Evolutionary conservation across 148 eudicot species (phyloP), one percentile per base, ranked within the genome.

Genomic region (Silene latifolia): DNA sequence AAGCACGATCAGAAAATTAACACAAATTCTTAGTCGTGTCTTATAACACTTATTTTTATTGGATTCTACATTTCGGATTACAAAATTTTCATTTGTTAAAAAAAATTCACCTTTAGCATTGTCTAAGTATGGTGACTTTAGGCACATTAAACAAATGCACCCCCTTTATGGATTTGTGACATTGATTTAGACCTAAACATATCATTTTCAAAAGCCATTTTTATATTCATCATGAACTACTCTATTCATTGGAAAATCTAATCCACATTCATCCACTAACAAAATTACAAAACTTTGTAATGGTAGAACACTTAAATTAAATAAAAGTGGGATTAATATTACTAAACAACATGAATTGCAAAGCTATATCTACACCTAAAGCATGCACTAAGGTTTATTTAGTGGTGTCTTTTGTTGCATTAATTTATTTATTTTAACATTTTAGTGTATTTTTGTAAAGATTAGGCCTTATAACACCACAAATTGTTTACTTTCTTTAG

Each of bases 191-290:
- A 54, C 69, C 73, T 72, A 66, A 66, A 27, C 46, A 21, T 67
- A 78, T 79, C 82, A 35, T 74, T 79, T 51, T 74, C 78, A 69
- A 3, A 74, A 29, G 35, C 68, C 18, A 68, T 39, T 39, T 67
- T 66, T 70, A 27, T 60, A 46, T 69, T 21, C 47, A 60, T 20
- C 21, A 60, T 47, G n/a, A 62, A n/a, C 57, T 48, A 53, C 47
- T 80, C 47, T 68, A 53, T n/a, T 62, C 7, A 69, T 27, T 53
- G 72, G 59, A 42, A 76, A 72, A 76, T 39, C 25, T 63, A 62
- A 57, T 79, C 56, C 69, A 13, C 42, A 17, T 23, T 66, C 59
- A 29, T 73, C 8, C 51, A 42, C 53, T 11, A 27, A 47, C 3
- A 56, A 60, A 27, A 56, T 20, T 39, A 60, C 65, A 18, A 21